Base-by-base conservation (phyloP, 768 basidiomycete species). In the Trametes punicea region DNA sequence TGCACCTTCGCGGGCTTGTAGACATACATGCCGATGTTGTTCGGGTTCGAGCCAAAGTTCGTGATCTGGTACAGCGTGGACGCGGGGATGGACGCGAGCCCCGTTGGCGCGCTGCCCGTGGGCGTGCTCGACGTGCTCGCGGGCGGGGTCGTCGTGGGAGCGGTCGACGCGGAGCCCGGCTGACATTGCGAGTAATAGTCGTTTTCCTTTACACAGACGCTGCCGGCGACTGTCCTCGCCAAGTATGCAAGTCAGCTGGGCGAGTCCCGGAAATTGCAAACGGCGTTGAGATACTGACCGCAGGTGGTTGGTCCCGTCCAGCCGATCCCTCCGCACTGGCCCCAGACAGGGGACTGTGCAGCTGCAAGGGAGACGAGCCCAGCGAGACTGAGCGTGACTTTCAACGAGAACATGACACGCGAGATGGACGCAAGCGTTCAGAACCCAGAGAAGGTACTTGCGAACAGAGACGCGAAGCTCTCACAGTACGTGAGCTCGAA, bases 1-100 rank as follows among this genome's bases (percentile, higher is more conserved):
- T 47, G 47, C 26, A 51, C 50, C 9, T 13, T 8, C 50, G 26
- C 29, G 6, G 70, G 70, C 65, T 58, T 65, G 63, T 67, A 66
- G 29, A 75, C 64, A 65, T 65, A 81, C 70, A 80, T 75, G 34
- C 70, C 66, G 38, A 55, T 78, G 64, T 74, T 73, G 31, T 75
- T 81, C n/a, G 81, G 80, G 67, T 83, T 82, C 27, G 77, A 36
- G 7, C 80, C 79, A 62, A 77, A 78, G 69, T 75, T 75, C 34
- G 68, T 68, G 41, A 76, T 69, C 59, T 77, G 46, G 26, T 46
- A 21, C 25, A 55, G 46, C 46, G 25, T 47, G 27, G 54, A 55
- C 21, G 54, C 46, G 4, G 54, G 54, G 38, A 48, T 47, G 9
- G 54, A 39, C 18, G 34, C 13, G 26, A 55, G 45, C 27, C 54